Percentiles rank a stretch among this genome's conserved stretches.
Conservation (phyloP, 140 eudicot genomes). For the Anethum foeniculum region DNA sequence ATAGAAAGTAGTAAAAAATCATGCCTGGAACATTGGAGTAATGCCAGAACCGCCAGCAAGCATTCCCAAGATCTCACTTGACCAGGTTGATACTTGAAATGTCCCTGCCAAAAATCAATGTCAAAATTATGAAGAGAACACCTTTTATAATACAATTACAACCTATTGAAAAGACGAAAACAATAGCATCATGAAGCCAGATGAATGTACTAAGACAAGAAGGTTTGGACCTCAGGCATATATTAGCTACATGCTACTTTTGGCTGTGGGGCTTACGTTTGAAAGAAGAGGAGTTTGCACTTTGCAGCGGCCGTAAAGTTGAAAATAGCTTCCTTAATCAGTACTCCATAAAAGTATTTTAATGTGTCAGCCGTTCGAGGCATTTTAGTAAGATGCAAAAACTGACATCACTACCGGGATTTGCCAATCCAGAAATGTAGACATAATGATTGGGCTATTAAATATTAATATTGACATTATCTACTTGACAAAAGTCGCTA, state of each 20-base stretch:
- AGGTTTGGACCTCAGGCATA: not conserved
- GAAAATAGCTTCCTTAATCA: not conserved
- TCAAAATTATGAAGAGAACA: not conserved
- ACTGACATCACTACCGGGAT: not conserved
- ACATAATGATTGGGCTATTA: not conserved
- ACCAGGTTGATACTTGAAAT: constrained; percentile 85
- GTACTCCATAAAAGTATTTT: not conserved
- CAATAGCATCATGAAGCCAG: not conserved
- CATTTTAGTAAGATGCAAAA: not conserved
- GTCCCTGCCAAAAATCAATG: constrained; percentile 46
- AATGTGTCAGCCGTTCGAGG: not conserved
- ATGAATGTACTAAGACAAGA: not conserved
- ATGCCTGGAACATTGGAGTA: constrained; percentile 94
- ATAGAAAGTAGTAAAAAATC: not conserved
- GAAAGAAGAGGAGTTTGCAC: not conserved
- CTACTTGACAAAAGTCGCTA: not conserved
- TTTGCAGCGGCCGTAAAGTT: not conserved
- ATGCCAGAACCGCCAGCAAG: constrained; percentile 99
- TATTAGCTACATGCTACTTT: not conserved
- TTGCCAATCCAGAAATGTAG: not conserved
- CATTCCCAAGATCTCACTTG: constrained; percentile 92
- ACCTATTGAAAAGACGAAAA: not conserved
- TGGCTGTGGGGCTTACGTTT: not conserved
- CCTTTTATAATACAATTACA: not conserved
- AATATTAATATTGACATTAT: not conserved